Evolutionary conservation across 352 stramenopile species (phyloP).

Genomic region (Halophytophthora polymorphica): DNA sequence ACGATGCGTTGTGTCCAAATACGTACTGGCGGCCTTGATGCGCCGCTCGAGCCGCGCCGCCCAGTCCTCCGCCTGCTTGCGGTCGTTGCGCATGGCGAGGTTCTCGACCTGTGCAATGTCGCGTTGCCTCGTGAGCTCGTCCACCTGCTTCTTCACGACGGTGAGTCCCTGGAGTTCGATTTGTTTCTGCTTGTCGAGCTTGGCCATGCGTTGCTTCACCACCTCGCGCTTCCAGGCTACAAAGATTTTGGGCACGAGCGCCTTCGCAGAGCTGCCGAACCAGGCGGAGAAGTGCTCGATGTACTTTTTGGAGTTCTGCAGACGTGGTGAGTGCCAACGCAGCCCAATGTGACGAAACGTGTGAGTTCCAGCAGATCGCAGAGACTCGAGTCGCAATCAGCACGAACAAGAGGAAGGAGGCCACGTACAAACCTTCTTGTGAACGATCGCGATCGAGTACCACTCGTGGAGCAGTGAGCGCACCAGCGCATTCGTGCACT

Average conservation of each 20-base stretch:
- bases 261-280: conserved; percentile 56
- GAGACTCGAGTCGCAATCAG: background rate
- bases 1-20: conserved; percentile 40
- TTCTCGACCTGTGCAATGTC: conserved; percentile 52
- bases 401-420: background rate
- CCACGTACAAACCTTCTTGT: conserved; percentile 51
- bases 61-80: conserved; percentile 53
- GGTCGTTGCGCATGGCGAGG: conserved; percentile 52
- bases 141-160: conserved; percentile 44
- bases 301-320: conserved; percentile 70
- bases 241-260: conserved; percentile 53
- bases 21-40: conserved; percentile 56
- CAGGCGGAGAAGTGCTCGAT: conserved; percentile 67
- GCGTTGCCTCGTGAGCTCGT: conserved; percentile 45
- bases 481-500: conserved; percentile 42
- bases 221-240: conserved; percentile 45
- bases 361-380: background rate
- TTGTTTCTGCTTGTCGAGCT: conserved; percentile 34
- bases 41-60: conserved; percentile 44
- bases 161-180: conserved; percentile 32
- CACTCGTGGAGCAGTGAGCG: conserved; percentile 64
- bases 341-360: background rate
- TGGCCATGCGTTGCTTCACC: conserved; percentile 24
- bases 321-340: no score
- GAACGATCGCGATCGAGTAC: conserved; percentile 52